Evolutionary conservation across 805 yeast species (phyloP), one percentile per base, ranked within the genome.

Genomic region (Wickerhamiella qilinensis): DNA sequence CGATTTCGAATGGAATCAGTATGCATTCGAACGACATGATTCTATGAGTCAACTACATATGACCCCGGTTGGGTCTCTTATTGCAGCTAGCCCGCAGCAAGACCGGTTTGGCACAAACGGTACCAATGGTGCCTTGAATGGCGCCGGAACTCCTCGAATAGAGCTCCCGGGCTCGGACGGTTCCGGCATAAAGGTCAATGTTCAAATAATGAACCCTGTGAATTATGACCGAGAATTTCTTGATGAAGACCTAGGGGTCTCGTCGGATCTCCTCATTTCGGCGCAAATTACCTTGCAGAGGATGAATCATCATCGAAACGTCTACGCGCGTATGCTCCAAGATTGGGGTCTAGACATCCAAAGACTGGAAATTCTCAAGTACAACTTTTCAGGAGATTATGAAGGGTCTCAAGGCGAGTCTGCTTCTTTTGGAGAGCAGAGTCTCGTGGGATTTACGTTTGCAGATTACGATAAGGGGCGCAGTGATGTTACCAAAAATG

Each of bases 321-420:
- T 75, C 46, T 86, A 88, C 55, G 85, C 95, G 0, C 70, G 77
- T 16, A 66, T 86, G 52, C 61, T 86, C 12, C 81, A 71, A 50
- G 57, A 69, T 25, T 88, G 96, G 96, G 93, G 91, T 0, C 63
- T 85, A 16, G 80, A 85, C 0, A 68, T 80, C n/a, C 73, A 77
- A 45, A 59, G 94, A 32, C 73, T 82, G 21, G 86, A 86, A 50
- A 69, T 86, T 9, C 55, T 83, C 40, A 84, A 86, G 57, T 71
- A 73, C 60, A 32, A 32, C 16, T 32, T 11, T 15, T 12, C 25
- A 8, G 35, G 25, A n/a, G n/a, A 32, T 16, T 22, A 32, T 15
- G 21, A n/a, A 15, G 20, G 30, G n/a, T 27, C 24, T 16, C 19
- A 25, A 24, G 16, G 15, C 8, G 6, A 9, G 11, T 19, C n/a